Percentiles rank a stretch among this genome's conserved stretches.
phyloP scores from a whole-genome alignment of 768 basidiomycete genomes.

The Pholiota microspora region DNA sequence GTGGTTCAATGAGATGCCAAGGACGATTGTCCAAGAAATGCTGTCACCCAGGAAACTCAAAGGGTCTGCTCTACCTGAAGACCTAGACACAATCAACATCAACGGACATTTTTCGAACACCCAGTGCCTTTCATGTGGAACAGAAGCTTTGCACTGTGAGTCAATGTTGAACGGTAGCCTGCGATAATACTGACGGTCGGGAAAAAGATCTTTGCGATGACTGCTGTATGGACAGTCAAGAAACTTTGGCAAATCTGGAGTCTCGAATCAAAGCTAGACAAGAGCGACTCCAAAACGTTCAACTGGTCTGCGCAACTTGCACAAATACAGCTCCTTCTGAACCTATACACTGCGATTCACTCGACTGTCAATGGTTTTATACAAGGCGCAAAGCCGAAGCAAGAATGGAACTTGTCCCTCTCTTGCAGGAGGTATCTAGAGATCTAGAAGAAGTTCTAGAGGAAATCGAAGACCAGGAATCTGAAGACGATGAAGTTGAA shows the following conservation, averaged over 20 bases:
- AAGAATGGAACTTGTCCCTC: slow-evolving; percentile 32
- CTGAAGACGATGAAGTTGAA: background rate
- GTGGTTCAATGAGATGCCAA: slow-evolving; percentile 91
- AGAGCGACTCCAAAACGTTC: slow-evolving; percentile 50
- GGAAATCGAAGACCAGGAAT: slow-evolving; percentile 7
- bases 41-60: slow-evolving; percentile 29
- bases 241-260: slow-evolving; percentile 56
- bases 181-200: background rate
- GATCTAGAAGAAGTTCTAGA: slow-evolving; percentile 30
- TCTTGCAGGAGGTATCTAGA: slow-evolving; percentile 31
- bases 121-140: slow-evolving; percentile 70
- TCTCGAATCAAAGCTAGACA: slow-evolving; percentile 56
- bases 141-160: slow-evolving; percentile 51
- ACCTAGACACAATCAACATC: slow-evolving; percentile 49
- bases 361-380: slow-evolving; percentile 86
- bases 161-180: background rate
- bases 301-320: slow-evolving; percentile 75
- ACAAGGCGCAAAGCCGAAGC: slow-evolving; percentile 60
- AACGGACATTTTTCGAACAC: slow-evolving; percentile 73
- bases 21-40: slow-evolving; percentile 33
- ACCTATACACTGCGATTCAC: slow-evolving; percentile 70
- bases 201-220: slow-evolving; percentile 58
- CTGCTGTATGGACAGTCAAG: slow-evolving; percentile 51
- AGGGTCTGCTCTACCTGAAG: slow-evolving; percentile 16
- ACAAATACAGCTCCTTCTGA: slow-evolving; percentile 53